Percentiles rank a stretch among this genome's conserved stretches.
These are phyloP conservation scores for Cercospora citrullina DNA, from an alignment of 2,329 filamentous ascomycete genomes.

Conservation along the genomic window DNA sequence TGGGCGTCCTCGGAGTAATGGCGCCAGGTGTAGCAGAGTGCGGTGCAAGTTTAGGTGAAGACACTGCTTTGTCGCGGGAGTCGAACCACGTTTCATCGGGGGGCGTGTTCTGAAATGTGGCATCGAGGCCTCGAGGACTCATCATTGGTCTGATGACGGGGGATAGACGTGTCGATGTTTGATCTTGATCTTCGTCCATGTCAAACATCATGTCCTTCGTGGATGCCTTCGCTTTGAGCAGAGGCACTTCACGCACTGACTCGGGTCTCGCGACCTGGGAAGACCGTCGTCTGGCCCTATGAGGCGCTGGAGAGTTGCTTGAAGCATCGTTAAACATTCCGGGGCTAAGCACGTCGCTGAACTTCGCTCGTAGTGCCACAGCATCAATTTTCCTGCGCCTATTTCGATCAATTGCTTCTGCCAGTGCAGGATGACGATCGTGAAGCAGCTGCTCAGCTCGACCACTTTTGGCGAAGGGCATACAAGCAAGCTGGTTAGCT, in stretches of 20 bases:
- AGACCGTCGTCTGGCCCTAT: constrained; percentile 44
- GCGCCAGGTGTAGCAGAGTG: constrained; percentile 35
- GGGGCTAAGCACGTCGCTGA: constrained; percentile 62
- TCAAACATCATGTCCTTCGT: constrained; percentile 81
- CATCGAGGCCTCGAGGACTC: constrained; percentile 32
- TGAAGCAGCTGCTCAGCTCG: constrained; percentile 66
- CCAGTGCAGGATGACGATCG: constrained; percentile 64
- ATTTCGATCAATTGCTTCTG: constrained; percentile 67
- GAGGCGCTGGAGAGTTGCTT: constrained; percentile 48
- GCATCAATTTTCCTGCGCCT: constrained; percentile 70
- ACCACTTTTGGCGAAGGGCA: constrained; percentile 75
- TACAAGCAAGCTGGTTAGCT: constrained; percentile 75
- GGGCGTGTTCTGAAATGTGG: constrained; percentile 27
- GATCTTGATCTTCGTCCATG: constrained; percentile 74
- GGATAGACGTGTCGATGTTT: constrained; percentile 25
- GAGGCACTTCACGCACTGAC: constrained; percentile 46
- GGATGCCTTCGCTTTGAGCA: constrained; percentile 67
- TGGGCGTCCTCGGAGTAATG: constrained; percentile 36
- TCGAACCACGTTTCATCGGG: constrained; percentile 44
- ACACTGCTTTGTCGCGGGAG: constrained; percentile 42
- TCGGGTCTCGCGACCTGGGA: constrained; percentile 43
- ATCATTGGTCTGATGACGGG: constrained; percentile 33
- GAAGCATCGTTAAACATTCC: constrained; percentile 65
- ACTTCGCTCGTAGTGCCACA: constrained; percentile 66
- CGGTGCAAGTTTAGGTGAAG: constrained; percentile 31